phyloP scores from a whole-genome alignment of 2,329 filamentous ascomycete genomes.

The Raffaelea albimanens region DNA sequence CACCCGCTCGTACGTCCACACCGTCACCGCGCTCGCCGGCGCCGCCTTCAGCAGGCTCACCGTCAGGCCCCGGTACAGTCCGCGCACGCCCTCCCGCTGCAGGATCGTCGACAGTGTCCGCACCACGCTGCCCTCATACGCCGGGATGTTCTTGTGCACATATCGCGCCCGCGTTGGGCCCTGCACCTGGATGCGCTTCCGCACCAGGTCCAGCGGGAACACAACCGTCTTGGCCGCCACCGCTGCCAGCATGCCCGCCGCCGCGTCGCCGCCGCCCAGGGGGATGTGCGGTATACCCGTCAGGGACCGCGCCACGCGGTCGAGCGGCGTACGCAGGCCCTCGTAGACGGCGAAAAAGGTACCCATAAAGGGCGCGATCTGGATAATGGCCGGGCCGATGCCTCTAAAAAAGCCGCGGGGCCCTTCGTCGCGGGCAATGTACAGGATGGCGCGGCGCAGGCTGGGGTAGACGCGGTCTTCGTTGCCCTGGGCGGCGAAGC shows the following conservation, averaged over 20 bases:
- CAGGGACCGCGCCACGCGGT: constrained; percentile 21
- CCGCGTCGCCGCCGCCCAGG: constrained; percentile 72
- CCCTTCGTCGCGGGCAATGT: constrained; percentile 72
- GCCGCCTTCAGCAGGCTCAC: constrained; percentile 90
- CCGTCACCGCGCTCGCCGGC: constrained; percentile 82
- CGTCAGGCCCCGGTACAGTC: constrained; percentile 78
- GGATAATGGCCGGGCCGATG: constrained; percentile 66
- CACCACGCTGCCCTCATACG: constrained; percentile 60
- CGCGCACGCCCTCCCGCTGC: constrained; percentile 62
- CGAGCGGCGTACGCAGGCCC: constrained; percentile 53
- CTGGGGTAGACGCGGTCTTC: constrained; percentile 65
- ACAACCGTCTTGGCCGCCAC: constrained; percentile 79
- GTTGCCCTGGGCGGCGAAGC: constrained; percentile 90
- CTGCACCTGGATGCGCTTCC: constrained; percentile 92
- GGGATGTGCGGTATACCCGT: constrained; percentile 30
- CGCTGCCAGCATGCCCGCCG: constrained; percentile 71
- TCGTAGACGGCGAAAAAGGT: constrained; percentile 92
- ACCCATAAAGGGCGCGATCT: constrained; percentile 96
- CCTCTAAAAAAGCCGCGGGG: constrained; percentile 77
- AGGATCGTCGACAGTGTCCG: constrained; percentile 61
- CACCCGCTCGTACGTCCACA: constrained; percentile 86
- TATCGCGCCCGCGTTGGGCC: constrained; percentile 74
- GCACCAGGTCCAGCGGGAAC: constrained; percentile 85
- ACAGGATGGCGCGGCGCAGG: constrained; percentile 56
- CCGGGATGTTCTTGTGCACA: constrained; percentile 78